These are phyloP conservation scores for Gomphus bonarii DNA, from an alignment of 1,284 basidiomycete species.

Conservation along the genomic window DNA sequence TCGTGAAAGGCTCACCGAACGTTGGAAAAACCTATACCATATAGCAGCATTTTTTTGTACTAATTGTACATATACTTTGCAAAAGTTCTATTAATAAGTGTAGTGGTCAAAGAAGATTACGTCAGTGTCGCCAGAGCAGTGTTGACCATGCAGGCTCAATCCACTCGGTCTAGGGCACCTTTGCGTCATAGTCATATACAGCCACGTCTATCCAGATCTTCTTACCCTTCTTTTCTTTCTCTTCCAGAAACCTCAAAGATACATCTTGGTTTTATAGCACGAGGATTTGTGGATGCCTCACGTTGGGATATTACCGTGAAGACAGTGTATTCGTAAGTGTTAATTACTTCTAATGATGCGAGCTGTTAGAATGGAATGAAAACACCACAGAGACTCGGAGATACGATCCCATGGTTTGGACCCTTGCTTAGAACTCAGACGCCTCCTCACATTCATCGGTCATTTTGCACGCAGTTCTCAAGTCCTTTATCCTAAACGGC, in stretches of 20 bases:
- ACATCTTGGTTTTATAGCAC: conserved; percentile 46
- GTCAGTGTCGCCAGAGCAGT: background rate
- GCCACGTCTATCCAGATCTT: conserved; percentile 26
- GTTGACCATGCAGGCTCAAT: background rate
- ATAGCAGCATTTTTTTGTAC: too few species aligned
- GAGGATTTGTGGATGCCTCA: conserved; percentile 59
- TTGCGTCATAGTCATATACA: background rate
- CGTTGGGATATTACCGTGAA: conserved; percentile 56
- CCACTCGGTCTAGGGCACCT: background rate
- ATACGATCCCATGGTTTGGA: conserved; percentile 44
- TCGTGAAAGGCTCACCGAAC: too few species aligned
- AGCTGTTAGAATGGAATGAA: background rate
- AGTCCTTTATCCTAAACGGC: conserved; percentile 60
- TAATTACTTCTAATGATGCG: too few species aligned
- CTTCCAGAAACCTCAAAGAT: conserved; percentile 46
- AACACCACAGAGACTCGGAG: conserved; percentile 48
- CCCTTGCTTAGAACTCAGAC: background rate
- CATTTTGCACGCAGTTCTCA: conserved; percentile 31
- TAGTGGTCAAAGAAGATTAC: background rate
- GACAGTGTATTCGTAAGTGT: conserved; percentile 35
- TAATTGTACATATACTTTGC: too few species aligned
- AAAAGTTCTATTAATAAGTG: too few species aligned
- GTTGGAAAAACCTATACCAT: too few species aligned
- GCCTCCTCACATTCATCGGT: background rate
- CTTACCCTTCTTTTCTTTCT: conserved; percentile 61